Conservation (phyloP, 2,329 filamentous ascomycete species). For the Fusarium sulawesiense region DNA sequence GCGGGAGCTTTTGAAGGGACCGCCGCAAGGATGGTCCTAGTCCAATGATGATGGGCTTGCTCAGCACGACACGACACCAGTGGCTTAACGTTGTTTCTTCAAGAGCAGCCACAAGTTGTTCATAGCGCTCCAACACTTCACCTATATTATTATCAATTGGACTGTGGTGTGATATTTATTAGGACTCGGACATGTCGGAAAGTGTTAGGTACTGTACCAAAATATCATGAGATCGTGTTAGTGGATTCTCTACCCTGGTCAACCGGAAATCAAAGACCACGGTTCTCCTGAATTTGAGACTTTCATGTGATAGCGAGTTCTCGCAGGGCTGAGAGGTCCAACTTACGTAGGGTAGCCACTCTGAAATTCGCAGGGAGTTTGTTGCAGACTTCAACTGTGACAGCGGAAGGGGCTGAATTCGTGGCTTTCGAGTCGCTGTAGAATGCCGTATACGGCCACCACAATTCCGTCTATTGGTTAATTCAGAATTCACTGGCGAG, state of each 20-base stretch:
- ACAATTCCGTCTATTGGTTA: not conserved
- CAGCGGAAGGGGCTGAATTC: not conserved
- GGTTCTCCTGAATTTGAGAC: not conserved
- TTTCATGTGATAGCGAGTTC: constrained; percentile 20
- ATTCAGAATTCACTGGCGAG: not conserved
- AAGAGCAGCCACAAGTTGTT: not conserved
- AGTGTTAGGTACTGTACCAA: constrained; percentile 15
- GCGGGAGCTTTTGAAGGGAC: constrained; percentile 28
- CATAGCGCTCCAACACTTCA: not conserved
- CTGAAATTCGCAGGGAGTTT: not conserved
- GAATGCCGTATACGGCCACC: not conserved
- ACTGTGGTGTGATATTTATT: constrained; percentile 21
- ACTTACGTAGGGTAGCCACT: not conserved
- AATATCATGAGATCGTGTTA: constrained; percentile 21
- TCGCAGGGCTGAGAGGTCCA: not conserved
- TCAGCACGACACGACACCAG: constrained; percentile 19
- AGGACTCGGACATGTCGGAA: constrained; percentile 14
- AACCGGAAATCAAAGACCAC: not conserved
- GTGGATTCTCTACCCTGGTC: constrained; percentile 9
- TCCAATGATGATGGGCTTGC: constrained; percentile 34
- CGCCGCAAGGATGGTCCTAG: constrained; percentile 31
- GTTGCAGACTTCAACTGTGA: not conserved
- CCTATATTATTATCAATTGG: not conserved
- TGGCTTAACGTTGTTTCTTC: constrained; percentile 23
- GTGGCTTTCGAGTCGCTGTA: not conserved